A percentile compares a stretch with the other conserved stretches of the same genome.
These are phyloP conservation scores for Adansonia gregorii DNA, from an alignment of 441 rosid genomes.

Conservation along the genomic window DNA sequence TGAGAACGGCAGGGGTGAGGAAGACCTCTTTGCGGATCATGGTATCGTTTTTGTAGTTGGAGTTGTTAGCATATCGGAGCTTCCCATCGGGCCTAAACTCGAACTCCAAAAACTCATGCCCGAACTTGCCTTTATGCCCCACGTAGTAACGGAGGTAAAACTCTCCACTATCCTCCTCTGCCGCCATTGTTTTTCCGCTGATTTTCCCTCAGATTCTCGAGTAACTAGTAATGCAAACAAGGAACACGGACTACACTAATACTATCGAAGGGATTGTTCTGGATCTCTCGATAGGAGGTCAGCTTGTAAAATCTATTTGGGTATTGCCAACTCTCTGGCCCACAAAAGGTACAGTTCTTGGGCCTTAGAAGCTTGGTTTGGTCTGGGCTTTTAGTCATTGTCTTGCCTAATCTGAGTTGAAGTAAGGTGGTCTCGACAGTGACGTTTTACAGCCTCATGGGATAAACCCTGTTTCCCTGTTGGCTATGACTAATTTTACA, in stretches of 20 bases:
- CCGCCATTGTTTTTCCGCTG: slow-evolving; percentile 26
- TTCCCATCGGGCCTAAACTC: slow-evolving; percentile 93
- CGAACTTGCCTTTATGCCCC: slow-evolving; percentile 98
- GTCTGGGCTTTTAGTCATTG: background rate
- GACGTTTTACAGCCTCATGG: background rate
- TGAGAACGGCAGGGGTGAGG: slow-evolving; percentile 85
- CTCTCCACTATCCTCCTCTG: slow-evolving; percentile 60
- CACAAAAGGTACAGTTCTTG: background rate
- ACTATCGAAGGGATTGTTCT: background rate
- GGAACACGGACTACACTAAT: background rate
- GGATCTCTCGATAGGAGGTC: background rate
- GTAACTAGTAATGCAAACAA: background rate
- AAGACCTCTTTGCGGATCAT: slow-evolving; percentile 97
- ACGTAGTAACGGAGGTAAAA: slow-evolving; percentile 90
- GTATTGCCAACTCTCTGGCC: background rate
- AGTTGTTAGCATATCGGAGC: slow-evolving; percentile 96
- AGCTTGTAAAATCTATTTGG: background rate
- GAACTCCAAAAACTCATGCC: slow-evolving; percentile 97
- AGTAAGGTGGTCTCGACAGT: background rate
- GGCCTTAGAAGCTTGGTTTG: background rate
- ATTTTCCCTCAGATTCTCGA: background rate
- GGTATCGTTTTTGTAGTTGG: slow-evolving; percentile 96
- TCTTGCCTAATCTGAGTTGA: background rate
- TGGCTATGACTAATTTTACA: background rate
- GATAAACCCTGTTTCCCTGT: background rate